Evolutionary conservation across 495 filamentous ascomycete genomes (phyloP).

Genomic region (Alectoria sarmentosa): DNA sequence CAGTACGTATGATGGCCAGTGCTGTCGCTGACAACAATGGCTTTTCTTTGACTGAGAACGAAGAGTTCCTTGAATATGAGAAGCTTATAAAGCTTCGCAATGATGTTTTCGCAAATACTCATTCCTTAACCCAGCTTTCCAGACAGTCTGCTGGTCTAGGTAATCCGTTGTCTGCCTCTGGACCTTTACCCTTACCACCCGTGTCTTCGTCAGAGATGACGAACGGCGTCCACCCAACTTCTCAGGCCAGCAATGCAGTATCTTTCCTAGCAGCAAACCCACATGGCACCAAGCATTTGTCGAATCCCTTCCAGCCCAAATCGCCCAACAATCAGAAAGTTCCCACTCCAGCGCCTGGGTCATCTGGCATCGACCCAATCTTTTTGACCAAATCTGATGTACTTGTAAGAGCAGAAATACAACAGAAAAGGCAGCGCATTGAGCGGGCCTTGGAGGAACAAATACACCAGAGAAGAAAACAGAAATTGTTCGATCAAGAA

Average conservation of each 20-base stretch:
- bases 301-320: constrained; percentile 17
- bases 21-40: constrained; percentile 19
- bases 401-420: constrained; percentile 72
- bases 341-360: constrained; percentile 3
- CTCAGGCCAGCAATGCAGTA: neutral
- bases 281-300: constrained; percentile 1
- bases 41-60: constrained; percentile 15
- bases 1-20: constrained; percentile 5
- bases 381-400: constrained; percentile 79
- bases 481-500: constrained; percentile 50
- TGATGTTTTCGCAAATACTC: constrained; percentile 43
- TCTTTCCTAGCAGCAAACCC: constrained; percentile 19
- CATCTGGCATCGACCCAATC: constrained; percentile 63
- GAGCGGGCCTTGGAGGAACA: constrained; percentile 73
- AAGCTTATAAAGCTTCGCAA: constrained; percentile 71
- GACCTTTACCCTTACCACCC: neutral
- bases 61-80: constrained; percentile 50
- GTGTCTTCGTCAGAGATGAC: constrained; percentile 4
- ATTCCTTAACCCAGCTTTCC: constrained; percentile 37
- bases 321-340: constrained; percentile 27
- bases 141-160: constrained; percentile 34
- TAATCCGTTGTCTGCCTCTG: constrained; percentile 6
- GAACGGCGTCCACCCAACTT: constrained; percentile 7
- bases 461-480: constrained; percentile 57
- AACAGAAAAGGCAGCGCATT: constrained; percentile 69